Evolutionary conservation across 305 asterid genomes (phyloP), one percentile per base, ranked within the genome.

Genomic region (Fraxinus angustifolia): DNA sequence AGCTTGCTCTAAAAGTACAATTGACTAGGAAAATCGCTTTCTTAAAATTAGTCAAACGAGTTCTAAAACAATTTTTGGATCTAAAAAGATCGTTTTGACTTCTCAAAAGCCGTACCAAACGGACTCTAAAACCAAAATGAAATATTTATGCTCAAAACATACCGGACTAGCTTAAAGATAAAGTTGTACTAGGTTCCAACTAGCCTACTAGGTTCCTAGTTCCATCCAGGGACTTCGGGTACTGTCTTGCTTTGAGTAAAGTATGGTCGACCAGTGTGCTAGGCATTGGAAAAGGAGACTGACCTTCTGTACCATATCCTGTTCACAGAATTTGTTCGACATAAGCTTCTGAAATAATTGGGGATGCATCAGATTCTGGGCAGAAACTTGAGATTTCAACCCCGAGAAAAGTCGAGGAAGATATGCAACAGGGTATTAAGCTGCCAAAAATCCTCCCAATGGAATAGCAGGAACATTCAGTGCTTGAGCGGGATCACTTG

Each of bases 331-430:
- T 86, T 91, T 95, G 85, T 93, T 95, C 38, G 91, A 87, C 78
- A 95, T 90, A 26, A 95, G 96, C 87, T 93, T 93, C 88, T 93
- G 89, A 80, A 93, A 85, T 65, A 93, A 86, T 81, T 93, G 97
- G 1, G 98, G 97, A 48, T 90, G 93, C 99, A 95, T 93, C 98
- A 92, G 92, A 84, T 93, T 95, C 88, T 91, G 87, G 65, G 98
- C 96, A 8, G 99, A 90, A 86, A 95, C 92, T 85, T 88, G 82
- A 86, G 89, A 93, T 87, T 91, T 94, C 82, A 95, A 86, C 96
- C 95, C 93, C 33, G 98, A 88, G 60, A 92, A 86, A 79, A 89
- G 92, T 83, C 88, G 98, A 4, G 97, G 97, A 34, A 91, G 88
- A 45, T 98, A 93, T 60, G 97, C 83, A 83, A 93, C 93, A 82